Evolutionary conservation across 306 rosid species (phyloP).

Genomic region (Malus fusca): DNA sequence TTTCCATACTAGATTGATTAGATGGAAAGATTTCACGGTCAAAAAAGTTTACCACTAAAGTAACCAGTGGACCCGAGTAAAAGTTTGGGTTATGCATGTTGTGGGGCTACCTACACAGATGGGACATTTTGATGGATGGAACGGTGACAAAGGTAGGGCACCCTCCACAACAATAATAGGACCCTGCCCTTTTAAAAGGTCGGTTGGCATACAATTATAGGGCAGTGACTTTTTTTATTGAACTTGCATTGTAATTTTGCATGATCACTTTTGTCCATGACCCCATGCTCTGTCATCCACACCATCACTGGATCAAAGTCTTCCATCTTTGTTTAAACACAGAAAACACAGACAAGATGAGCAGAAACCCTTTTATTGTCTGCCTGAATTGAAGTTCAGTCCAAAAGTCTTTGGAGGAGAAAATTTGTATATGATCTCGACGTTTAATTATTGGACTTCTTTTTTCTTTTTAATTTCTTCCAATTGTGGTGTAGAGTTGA

Average conservation of each 20-base stretch:
- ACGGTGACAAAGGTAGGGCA: conserved; percentile 58
- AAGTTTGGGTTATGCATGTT: conserved; percentile 30
- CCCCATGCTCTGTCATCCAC: neutral
- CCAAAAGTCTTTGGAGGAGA: neutral
- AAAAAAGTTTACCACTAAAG: neutral
- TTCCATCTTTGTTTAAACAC: neutral
- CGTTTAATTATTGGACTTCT: neutral
- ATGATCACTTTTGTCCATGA: neutral
- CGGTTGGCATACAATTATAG: conserved; percentile 20
- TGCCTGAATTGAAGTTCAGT: neutral
- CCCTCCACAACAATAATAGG: conserved; percentile 30
- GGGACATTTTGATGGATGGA: conserved; percentile 42
- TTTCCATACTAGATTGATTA: no score
- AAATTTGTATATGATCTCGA: neutral
- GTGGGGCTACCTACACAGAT: conserved; percentile 32
- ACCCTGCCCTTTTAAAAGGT: neutral
- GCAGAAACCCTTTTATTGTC: neutral
- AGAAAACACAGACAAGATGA: neutral
- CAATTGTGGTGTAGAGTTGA: no score
- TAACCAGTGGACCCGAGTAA: neutral
- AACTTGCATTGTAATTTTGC: conserved; percentile 4
- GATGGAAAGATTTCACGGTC: no score
- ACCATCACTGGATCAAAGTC: neutral
- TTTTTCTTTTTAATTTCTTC: neutral
- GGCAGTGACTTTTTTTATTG: conserved; percentile 8